phyloP scores from a whole-genome alignment of 2,329 filamentous ascomycete species.

The Aspergillus sp. region DNA sequence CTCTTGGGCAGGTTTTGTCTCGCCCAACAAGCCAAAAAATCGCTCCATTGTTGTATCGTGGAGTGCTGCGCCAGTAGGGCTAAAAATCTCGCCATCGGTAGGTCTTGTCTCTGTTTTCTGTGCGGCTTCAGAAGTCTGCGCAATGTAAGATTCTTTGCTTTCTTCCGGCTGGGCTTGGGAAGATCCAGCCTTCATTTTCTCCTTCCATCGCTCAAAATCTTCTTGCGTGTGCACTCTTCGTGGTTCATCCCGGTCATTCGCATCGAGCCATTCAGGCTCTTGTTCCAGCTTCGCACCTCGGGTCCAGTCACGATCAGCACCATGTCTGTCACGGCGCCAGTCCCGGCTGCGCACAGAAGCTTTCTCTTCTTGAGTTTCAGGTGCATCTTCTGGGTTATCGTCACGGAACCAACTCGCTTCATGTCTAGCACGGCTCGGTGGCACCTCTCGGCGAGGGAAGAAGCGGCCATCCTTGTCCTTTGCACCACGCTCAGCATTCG shows the following conservation, averaged over 20 bases:
- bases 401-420: slow-evolving; percentile 76
- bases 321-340: slow-evolving; percentile 54
- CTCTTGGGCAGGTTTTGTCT: slow-evolving; percentile 46
- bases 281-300: slow-evolving; percentile 62
- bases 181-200: slow-evolving; percentile 74
- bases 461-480: slow-evolving; percentile 57
- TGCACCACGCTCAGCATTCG: slow-evolving; percentile 46
- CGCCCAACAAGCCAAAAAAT: slow-evolving; percentile 67
- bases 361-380: slow-evolving; percentile 44
- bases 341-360: slow-evolving; percentile 62
- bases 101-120: slow-evolving; percentile 41
- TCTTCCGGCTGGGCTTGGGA: slow-evolving; percentile 39
- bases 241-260: slow-evolving; percentile 65
- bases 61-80: slow-evolving; percentile 59
- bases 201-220: slow-evolving; percentile 94
- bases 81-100: slow-evolving; percentile 52
- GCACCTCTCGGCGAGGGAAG: slow-evolving; percentile 61
- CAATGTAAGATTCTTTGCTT: slow-evolving; percentile 42
- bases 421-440: slow-evolving; percentile 60
- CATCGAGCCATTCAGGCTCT: slow-evolving; percentile 89
- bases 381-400: slow-evolving; percentile 41
- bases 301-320: slow-evolving; percentile 55
- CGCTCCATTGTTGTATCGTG: slow-evolving; percentile 71
- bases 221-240: slow-evolving; percentile 75
- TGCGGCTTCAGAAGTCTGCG: slow-evolving; percentile 17